A percentile compares a stretch with the other conserved stretches of the same genome.
Evolutionary conservation across 2,329 filamentous ascomycete species (phyloP).

Genomic region (Monosporascus ibericus): DNA sequence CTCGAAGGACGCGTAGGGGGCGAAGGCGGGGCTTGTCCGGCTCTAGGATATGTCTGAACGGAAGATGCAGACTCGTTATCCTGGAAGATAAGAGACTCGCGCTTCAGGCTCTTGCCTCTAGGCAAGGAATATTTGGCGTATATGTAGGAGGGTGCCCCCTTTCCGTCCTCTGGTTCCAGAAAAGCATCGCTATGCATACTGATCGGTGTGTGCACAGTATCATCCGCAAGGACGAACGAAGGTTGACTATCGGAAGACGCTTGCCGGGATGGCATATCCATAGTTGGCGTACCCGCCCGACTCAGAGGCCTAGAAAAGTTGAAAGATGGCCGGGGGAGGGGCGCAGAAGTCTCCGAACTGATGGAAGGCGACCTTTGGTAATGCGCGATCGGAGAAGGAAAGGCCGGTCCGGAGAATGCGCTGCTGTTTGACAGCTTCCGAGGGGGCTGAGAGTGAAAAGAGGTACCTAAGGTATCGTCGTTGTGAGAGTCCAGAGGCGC

Average conservation of each 20-base stretch:
- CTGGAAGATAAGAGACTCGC: conserved; percentile 55
- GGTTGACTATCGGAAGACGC: conserved; percentile 62
- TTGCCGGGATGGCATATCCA: conserved; percentile 55
- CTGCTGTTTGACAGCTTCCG: conserved; percentile 72
- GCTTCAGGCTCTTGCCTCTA: conserved; percentile 71
- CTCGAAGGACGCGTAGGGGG: conserved; percentile 56
- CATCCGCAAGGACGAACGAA: conserved; percentile 57
- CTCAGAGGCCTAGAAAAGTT: conserved; percentile 94
- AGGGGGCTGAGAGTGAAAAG: conserved; percentile 57
- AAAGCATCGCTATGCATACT: conserved; percentile 69
- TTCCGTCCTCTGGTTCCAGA: conserved; percentile 45
- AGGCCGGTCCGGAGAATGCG: conserved; percentile 33
- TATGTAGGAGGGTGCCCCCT: conserved; percentile 65
- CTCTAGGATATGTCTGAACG: conserved; percentile 34
- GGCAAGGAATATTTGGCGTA: conserved; percentile 83
- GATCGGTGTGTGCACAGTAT: conserved; percentile 61
- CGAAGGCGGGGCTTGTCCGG: conserved; percentile 50
- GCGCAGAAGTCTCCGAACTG: conserved; percentile 71
- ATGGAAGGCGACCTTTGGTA: conserved; percentile 77
- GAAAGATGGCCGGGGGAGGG: conserved; percentile 66
- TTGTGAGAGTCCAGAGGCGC: conserved; percentile 61
- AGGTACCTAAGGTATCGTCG: conserved; percentile 57
- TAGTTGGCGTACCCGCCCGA: conserved; percentile 55
- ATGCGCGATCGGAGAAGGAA: conserved; percentile 54
- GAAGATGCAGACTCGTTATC: conserved; percentile 47